phyloP scores from a whole-genome alignment of 768 basidiomycete genomes.

The Boletellus sp. region DNA sequence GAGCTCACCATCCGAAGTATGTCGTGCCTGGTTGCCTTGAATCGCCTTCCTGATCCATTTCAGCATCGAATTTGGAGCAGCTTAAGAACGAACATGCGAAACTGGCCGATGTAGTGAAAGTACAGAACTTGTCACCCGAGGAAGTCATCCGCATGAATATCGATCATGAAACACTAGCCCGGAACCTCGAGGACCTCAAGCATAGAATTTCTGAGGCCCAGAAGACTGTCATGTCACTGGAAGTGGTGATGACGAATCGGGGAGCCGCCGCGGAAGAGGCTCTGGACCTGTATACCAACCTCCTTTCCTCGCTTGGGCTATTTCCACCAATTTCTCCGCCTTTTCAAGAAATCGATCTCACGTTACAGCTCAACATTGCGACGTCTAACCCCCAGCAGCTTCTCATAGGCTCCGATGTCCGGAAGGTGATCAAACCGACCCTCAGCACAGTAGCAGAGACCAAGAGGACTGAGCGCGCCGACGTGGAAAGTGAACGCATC shows the following conservation, averaged over 20 bases:
- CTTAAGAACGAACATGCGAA: slow-evolving; percentile 62
- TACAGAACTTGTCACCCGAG: slow-evolving; percentile 86
- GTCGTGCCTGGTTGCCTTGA: slow-evolving; percentile 7
- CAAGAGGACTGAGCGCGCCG: slow-evolving; percentile 64
- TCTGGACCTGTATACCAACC: slow-evolving; percentile 71
- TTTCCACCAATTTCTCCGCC: slow-evolving; percentile 72
- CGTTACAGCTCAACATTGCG: slow-evolving; percentile 77
- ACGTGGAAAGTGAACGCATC: slow-evolving; percentile 74
- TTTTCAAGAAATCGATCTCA: slow-evolving; percentile 70
- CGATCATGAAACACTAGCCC: slow-evolving; percentile 75
- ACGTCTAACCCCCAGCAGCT: slow-evolving; percentile 66
- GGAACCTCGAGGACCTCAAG: slow-evolving; percentile 73
- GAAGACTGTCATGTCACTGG: slow-evolving; percentile 69
- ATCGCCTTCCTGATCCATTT: not conserved
- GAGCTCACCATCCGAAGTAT: slow-evolving; percentile 57
- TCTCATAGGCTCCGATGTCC: slow-evolving; percentile 64
- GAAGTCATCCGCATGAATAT: slow-evolving; percentile 90
- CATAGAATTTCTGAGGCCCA: slow-evolving; percentile 73
- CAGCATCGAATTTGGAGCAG: slow-evolving; percentile 60
- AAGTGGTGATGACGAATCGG: slow-evolving; percentile 79
- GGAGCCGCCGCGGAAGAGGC: slow-evolving; percentile 80
- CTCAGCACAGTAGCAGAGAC: slow-evolving; percentile 68
- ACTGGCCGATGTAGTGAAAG: slow-evolving; percentile 65
- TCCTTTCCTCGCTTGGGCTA: slow-evolving; percentile 71
- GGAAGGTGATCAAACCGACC: slow-evolving; percentile 72